Evolutionary conservation across 192 early-diverging fungal species (phyloP), one percentile per base, ranked within the genome.

Genomic region (Rhizophagus clarus): DNA sequence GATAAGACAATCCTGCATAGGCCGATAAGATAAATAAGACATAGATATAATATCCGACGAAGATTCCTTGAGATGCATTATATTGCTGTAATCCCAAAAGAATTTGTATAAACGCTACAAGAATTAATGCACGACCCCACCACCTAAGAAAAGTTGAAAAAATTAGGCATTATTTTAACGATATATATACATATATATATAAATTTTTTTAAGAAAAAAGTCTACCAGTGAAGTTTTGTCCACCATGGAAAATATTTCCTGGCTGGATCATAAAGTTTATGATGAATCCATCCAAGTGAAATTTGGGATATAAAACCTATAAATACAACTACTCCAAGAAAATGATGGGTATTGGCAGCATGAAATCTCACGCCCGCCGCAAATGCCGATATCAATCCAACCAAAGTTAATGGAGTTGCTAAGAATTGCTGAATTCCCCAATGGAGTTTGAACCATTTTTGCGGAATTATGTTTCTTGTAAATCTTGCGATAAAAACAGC

Each of bases 401-500:
- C 0, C 15, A 76, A 61, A 11, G 60, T 29, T 12, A 60, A 34
- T 24, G 51, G 51, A 40, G 60, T 22, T 10, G 60, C 34, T 22
- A 76, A 4, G 31, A 76, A 76, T 28, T 37, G 12, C 42, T 76
- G 74, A 76, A 61, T 61, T n/a, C 26, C n/a, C 74, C 51, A 62
- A 62, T 76, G 74, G 22, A 76, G 31, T 37, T 40, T 22, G 74
- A 76, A 61, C 74, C 74, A 76, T 24, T 10, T 22, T 40, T 47
- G 22, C 0, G 72, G 72, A 51, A 74, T 51, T n/a, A 31, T 31
- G 9, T 74, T 74, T 40, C 51, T 76, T 6, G 34, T 32, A 62
- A 76, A 76, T 62, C 74, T 60, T n/a, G 49, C 74, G 1, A 76
- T 34, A 32, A 76, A 76, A 10, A 76, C 34, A 26, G 74, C 49